These are phyloP conservation scores for Pichia cephalocereana DNA, from an alignment of 805 yeast species.

Conservation along the genomic window DNA sequence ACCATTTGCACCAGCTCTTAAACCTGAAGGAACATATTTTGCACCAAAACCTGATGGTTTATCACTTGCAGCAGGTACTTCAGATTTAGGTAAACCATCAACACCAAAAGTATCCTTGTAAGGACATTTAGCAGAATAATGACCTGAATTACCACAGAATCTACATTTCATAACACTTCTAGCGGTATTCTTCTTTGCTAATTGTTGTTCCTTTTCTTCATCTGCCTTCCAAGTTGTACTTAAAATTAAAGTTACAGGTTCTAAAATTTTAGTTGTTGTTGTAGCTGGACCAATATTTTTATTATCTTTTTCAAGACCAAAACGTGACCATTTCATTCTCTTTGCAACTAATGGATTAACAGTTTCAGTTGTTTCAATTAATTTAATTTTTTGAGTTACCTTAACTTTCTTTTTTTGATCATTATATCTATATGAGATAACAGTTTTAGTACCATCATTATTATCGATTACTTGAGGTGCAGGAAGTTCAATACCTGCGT, in stretches of 20 bases:
- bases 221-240: slow-evolving; percentile 70
- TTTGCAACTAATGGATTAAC: slow-evolving; percentile 83
- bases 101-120: slow-evolving; percentile 77
- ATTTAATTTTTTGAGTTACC: slow-evolving; percentile 77
- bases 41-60: slow-evolving; percentile 16
- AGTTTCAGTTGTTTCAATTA: slow-evolving; percentile 65
- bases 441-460: slow-evolving; percentile 84
- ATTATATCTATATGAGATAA: slow-evolving; percentile 65
- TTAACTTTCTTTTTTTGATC: slow-evolving; percentile 77
- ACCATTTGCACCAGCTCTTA: slow-evolving; percentile 36
- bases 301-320: slow-evolving; percentile 65
- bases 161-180: slow-evolving; percentile 62
- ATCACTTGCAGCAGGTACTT: slow-evolving; percentile 10
- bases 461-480: slow-evolving; percentile 69
- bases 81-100: slow-evolving; percentile 12
- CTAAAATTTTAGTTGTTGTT: slow-evolving; percentile 83
- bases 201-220: slow-evolving; percentile 61
- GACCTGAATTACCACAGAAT: slow-evolving; percentile 79
- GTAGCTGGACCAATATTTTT: slow-evolving; percentile 80
- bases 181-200: slow-evolving; percentile 36
- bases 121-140: slow-evolving; percentile 93
- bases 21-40: slow-evolving; percentile 54
- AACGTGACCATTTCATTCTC: slow-evolving; percentile 81
- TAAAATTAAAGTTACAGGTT: slow-evolving; percentile 66
- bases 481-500: slow-evolving; percentile 61